These are phyloP conservation scores for Huiozyma naganishii DNA, from an alignment of 805 yeast genomes.

Conservation along the genomic window DNA sequence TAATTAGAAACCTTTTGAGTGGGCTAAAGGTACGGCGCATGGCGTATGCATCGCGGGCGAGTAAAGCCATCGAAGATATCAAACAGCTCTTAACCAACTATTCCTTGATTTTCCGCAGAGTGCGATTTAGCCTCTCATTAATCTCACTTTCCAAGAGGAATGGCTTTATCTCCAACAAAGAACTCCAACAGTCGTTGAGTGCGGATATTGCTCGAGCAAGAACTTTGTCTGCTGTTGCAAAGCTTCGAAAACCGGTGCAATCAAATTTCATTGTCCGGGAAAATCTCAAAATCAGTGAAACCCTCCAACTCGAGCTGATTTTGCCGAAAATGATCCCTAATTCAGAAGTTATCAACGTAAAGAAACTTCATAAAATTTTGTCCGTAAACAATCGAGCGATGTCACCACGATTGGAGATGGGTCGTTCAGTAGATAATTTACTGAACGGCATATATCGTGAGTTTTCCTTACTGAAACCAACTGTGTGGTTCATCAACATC, in stretches of 20 bases:
- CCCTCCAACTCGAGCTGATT: constrained; percentile 10
- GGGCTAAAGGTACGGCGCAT: constrained; percentile 28
- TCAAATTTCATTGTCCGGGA: constrained; percentile 11
- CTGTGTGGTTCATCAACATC: constrained; percentile 29
- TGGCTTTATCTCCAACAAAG: constrained; percentile 9
- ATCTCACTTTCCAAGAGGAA: constrained; percentile 12
- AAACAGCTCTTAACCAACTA: constrained; percentile 23
- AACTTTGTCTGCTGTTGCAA: constrained; percentile 7
- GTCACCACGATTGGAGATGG: constrained; percentile 22
- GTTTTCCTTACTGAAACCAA: constrained; percentile 21
- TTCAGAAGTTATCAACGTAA: constrained; percentile 15
- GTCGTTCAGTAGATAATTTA: constrained; percentile 19
- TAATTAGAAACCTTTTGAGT: constrained; percentile 24
- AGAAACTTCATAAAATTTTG: constrained; percentile 19
- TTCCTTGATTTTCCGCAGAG: constrained; percentile 21
- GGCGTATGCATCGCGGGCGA: constrained; percentile 20
- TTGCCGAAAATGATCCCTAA: constrained; percentile 29
- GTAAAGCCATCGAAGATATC: constrained; percentile 18
- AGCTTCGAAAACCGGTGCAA: constrained; percentile 5
- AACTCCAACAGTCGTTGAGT: constrained; percentile 8
- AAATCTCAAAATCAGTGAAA: constrained; percentile 4
- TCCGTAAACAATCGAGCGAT: constrained; percentile 29
- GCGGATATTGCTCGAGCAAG: constrained; percentile 7
- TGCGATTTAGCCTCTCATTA: constrained; percentile 24
- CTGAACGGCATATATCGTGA: constrained; percentile 19